A percentile compares a stretch with the other conserved stretches of the same genome.
phyloP scores from a whole-genome alignment of 495 filamentous ascomycete species.

The Lepidopterella palustris region DNA sequence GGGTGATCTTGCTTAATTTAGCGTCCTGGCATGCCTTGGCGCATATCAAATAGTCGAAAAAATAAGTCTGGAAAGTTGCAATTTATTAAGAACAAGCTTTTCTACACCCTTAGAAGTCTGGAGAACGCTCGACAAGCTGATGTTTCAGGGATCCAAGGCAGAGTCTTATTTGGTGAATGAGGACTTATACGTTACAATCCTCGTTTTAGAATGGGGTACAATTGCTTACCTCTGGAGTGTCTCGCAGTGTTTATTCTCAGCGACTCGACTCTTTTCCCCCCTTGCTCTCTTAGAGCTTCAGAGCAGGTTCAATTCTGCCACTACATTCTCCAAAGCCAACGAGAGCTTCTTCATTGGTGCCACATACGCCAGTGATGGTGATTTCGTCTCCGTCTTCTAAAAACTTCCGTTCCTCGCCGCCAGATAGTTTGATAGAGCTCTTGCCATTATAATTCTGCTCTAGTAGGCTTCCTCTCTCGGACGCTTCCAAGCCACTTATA shows the following conservation, averaged over 20 bases:
- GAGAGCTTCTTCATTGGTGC: slow-evolving; percentile 38
- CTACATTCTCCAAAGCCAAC: slow-evolving; percentile 42
- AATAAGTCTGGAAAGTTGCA: too few relatives aligned
- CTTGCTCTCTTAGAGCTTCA: slow-evolving; percentile 27
- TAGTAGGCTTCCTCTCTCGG: slow-evolving; percentile 65
- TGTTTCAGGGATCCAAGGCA: too few relatives aligned
- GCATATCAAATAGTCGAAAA: too few relatives aligned
- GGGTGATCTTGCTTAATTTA: too few relatives aligned
- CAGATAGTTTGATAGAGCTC: slow-evolving; percentile 53
- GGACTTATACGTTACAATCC: too few relatives aligned
- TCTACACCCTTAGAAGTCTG: too few relatives aligned
- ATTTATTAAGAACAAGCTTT: too few relatives aligned
- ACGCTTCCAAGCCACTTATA: slow-evolving; percentile 64
- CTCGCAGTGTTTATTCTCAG: neutral
- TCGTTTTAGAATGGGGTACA: too few relatives aligned
- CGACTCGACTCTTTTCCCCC: too few relatives aligned
- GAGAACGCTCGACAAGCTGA: too few relatives aligned
- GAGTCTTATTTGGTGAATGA: too few relatives aligned
- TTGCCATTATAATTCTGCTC: slow-evolving; percentile 73
- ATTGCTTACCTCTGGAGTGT: neutral
- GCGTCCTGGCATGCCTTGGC: too few relatives aligned
- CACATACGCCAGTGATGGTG: slow-evolving; percentile 61
- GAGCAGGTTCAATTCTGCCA: slow-evolving; percentile 37
- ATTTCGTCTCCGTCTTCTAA: slow-evolving; percentile 81
- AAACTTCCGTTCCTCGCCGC: slow-evolving; percentile 67